phyloP scores from a whole-genome alignment of 495 filamentous ascomycete species.

The Schizothecium vesticola region DNA sequence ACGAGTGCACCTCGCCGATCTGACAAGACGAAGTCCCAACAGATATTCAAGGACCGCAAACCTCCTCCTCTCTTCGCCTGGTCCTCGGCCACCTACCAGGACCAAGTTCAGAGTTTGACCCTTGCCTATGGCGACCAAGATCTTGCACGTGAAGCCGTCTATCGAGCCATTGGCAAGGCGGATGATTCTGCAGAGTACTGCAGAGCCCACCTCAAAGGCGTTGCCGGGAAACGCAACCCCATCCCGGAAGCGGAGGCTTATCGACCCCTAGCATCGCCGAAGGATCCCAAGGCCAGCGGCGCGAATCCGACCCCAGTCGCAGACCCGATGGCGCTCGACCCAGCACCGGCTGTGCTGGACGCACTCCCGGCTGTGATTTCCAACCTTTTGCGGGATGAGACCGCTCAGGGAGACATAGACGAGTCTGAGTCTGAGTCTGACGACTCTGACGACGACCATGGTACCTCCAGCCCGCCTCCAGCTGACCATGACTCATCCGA shows the following conservation, averaged over 20 bases:
- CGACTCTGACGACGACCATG: constrained; percentile 20
- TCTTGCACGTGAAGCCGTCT: constrained; percentile 72
- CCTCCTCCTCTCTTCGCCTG: constrained; percentile 24
- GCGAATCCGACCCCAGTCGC: constrained; percentile 4
- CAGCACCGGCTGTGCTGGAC: constrained; percentile 12
- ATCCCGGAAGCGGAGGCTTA: constrained; percentile 58
- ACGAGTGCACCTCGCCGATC: constrained; percentile 53
- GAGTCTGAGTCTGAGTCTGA: constrained; percentile 17
- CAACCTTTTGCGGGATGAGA: constrained; percentile 14
- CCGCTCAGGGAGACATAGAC: constrained; percentile 14
- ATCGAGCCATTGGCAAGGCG: constrained; percentile 66
- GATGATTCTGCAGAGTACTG: constrained; percentile 68
- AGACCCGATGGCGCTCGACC: constrained; percentile 31
- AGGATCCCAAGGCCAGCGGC: background rate
- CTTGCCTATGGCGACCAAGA: constrained; percentile 49
- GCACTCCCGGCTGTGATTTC: background rate
- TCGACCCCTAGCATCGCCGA: constrained; percentile 6
- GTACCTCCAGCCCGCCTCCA: constrained; percentile 16
- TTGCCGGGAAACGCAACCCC: constrained; percentile 49
- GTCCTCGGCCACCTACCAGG: constrained; percentile 29
- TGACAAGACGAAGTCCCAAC: constrained; percentile 18
- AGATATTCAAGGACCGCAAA: constrained; percentile 25
- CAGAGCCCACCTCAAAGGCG: constrained; percentile 43
- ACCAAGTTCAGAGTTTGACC: constrained; percentile 39
- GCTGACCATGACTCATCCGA: constrained; percentile 8